A percentile compares a stretch with the other conserved stretches of the same genome.
These are phyloP conservation scores for Carallia brachiata DNA, from an alignment of 345 rosid genomes.

Conservation along the genomic window DNA sequence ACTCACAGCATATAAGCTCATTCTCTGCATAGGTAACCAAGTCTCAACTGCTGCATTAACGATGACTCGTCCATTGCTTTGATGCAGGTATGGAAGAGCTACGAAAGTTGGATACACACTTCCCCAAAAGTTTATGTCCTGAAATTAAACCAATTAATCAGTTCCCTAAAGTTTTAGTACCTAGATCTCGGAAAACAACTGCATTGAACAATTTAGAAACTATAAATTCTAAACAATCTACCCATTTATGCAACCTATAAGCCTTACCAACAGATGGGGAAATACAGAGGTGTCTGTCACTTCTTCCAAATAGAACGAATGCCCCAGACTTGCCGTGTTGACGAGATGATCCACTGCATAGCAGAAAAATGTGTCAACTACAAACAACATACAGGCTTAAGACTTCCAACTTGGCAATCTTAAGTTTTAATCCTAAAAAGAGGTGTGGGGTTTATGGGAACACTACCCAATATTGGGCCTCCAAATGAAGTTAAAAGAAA, in stretches of 20 bases:
- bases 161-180: neutral
- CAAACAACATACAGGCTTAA: no score
- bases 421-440: no score
- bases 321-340: conserved; percentile 80
- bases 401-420: no score
- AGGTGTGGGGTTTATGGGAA: no score
- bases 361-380: neutral
- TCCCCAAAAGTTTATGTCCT: conserved; percentile 66
- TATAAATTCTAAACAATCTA: neutral
- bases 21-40: conserved; percentile 52
- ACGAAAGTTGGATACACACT: conserved; percentile 59
- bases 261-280: conserved; percentile 67
- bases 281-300: conserved; percentile 67
- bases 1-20: conserved; percentile 51
- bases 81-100: conserved; percentile 73
- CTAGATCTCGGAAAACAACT: neutral
- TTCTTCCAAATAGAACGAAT: conserved; percentile 71
- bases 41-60: conserved; percentile 90
- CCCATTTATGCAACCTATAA: neutral
- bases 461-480: no score
- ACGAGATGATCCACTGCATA: conserved; percentile 79
- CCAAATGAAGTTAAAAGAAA: no score
- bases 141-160: conserved; percentile 10
- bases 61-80: conserved; percentile 60
- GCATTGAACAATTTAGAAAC: neutral